Evolutionary conservation across 73 alveolate species (phyloP).

Genomic region (Tetrahymena thermophila): DNA sequence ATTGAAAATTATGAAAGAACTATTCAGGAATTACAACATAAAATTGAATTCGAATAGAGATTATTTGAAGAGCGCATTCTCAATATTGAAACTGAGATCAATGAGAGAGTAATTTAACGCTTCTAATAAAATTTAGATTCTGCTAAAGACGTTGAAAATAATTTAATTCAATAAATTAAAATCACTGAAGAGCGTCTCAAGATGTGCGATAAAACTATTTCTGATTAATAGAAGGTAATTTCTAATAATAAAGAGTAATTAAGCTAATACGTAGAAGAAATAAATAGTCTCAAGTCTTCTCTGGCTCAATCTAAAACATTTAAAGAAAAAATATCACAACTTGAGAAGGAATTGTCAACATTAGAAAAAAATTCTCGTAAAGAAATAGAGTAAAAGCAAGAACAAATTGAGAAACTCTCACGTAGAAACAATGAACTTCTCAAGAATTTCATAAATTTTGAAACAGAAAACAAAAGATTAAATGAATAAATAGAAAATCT

Average conservation of each 20-base stretch:
- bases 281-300: not conserved
- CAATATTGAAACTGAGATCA: not conserved
- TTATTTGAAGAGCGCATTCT: not conserved
- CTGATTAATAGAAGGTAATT: not conserved
- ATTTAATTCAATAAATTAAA: not conserved
- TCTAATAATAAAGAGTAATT: not conserved
- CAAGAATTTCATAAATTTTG: not conserved
- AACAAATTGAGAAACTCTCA: not conserved
- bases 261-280: not conserved
- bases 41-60: not conserved
- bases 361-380: not conserved
- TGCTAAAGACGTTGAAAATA: not conserved
- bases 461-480: not conserved
- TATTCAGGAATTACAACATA: not conserved
- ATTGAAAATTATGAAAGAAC: not conserved
- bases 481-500: not conserved
- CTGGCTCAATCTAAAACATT: not conserved
- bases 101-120: not conserved
- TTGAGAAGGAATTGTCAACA: not conserved
- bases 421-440: not conserved
- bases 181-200: not conserved
- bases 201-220: not conserved
- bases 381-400: not conserved
- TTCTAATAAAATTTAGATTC: not conserved
- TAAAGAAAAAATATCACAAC: not conserved